Evolutionary conservation across 306 rosid species (phyloP).

Genomic region (Quercus glauca): DNA sequence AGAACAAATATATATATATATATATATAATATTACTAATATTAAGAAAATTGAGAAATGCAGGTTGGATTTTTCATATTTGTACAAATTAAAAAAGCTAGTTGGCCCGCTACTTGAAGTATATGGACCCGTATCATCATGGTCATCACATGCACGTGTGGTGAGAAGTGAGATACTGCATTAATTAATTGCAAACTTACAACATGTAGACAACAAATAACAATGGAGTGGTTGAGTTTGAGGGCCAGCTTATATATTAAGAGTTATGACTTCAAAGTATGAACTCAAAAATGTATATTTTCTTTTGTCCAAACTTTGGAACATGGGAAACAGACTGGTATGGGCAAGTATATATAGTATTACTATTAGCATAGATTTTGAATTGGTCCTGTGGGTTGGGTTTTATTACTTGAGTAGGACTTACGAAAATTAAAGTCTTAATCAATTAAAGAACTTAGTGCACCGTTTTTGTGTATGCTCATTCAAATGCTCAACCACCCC

Average conservation of each 20-base stretch:
- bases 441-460: not conserved
- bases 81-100: not conserved
- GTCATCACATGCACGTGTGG: not conserved
- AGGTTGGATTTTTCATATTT: not conserved
- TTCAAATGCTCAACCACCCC: no score
- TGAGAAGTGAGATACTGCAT: not conserved
- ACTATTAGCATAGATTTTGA: not conserved
- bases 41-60: not conserved
- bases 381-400: not conserved
- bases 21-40: no score
- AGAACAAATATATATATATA: not conserved
- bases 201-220: no score
- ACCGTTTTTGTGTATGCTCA: no score
- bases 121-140: no score
- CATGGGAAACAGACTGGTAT: constrained; percentile 13
- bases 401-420: not conserved
- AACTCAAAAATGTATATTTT: not conserved
- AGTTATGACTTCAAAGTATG: not conserved
- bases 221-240: no score
- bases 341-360: not conserved
- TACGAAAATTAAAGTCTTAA: not conserved
- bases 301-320: not conserved
- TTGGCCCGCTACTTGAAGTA: not conserved
- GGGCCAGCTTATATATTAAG: not conserved
- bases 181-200: no score